Conservation (phyloP, 768 basidiomycete genomes). For the Chlorophyllum brunneum region DNA sequence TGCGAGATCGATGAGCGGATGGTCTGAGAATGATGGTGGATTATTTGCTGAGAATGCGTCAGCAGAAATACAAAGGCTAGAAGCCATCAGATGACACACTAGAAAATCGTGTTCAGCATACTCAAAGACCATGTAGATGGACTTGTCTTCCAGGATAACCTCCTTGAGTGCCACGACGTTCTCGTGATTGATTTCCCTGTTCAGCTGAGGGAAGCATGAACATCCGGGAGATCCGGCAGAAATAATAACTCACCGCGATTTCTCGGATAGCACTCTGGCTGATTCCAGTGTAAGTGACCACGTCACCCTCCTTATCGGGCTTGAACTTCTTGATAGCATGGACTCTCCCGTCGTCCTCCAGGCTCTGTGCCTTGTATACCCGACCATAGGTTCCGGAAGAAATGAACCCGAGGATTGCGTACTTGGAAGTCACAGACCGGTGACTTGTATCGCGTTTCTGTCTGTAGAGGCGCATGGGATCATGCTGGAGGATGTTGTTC, state of each 20-base stretch:
- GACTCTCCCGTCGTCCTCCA: slow-evolving; percentile 62
- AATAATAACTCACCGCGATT: slow-evolving; percentile 68
- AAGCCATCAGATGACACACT: slow-evolving; percentile 40
- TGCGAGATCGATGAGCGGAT: slow-evolving; percentile 71
- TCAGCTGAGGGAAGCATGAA: slow-evolving; percentile 51
- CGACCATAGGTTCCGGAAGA: slow-evolving; percentile 97
- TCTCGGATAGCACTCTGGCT: slow-evolving; percentile 97
- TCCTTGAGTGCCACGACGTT: slow-evolving; percentile 91
- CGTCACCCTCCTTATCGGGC: slow-evolving; percentile 98
- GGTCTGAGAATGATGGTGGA: slow-evolving; percentile 94
- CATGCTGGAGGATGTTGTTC: slow-evolving; percentile 47
- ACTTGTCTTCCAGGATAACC: slow-evolving; percentile 96
- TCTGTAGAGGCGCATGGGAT: slow-evolving; percentile 87
- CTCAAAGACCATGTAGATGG: slow-evolving; percentile 99
- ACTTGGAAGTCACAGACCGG: slow-evolving; percentile 72
- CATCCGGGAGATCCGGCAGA: not conserved
- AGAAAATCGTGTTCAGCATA: slow-evolving; percentile 99
- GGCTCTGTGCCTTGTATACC: slow-evolving; percentile 94
- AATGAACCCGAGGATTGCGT: slow-evolving; percentile 93
- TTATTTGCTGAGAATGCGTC: slow-evolving; percentile 73
- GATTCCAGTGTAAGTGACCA: slow-evolving; percentile 93
- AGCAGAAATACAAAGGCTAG: not conserved
- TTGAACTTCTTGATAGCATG: slow-evolving; percentile 99
- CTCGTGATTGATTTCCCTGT: slow-evolving; percentile 85
- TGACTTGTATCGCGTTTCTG: slow-evolving; percentile 69